phyloP scores from a whole-genome alignment of 495 filamentous ascomycete species.

The Aspergillus cavernicola region DNA sequence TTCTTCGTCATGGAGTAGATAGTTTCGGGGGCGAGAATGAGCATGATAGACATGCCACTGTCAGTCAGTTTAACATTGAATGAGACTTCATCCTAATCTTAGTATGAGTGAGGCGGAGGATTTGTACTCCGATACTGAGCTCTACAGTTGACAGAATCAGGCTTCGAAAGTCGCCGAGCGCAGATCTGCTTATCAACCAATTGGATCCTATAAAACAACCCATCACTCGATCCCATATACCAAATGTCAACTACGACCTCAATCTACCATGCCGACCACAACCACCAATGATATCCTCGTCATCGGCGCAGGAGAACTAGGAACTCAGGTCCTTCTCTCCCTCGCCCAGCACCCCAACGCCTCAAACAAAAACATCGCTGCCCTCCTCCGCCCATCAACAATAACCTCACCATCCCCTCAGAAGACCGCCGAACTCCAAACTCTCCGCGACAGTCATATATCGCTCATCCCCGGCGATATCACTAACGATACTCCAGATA shows the following conservation, averaged over 20 bases:
- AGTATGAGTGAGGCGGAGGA: too few species aligned
- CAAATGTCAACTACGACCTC: too few species aligned
- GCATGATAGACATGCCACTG: too few species aligned
- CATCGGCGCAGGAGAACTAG: constrained; percentile 61
- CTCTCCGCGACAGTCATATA: constrained; percentile 33
- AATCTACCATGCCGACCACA: too few species aligned
- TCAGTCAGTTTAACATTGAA: too few species aligned
- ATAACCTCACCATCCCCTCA: constrained; percentile 30
- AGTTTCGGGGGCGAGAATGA: too few species aligned
- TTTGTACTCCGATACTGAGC: too few species aligned
- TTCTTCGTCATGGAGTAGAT: too few species aligned
- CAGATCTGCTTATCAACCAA: background rate
- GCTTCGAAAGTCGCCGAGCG: background rate
- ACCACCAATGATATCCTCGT: constrained; percentile 44
- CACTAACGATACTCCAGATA: constrained; percentile 24
- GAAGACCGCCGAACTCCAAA: constrained; percentile 24
- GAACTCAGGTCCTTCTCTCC: constrained; percentile 47
- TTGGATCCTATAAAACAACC: background rate
- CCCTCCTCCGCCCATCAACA: constrained; percentile 48
- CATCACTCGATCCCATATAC: too few species aligned
- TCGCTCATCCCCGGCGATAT: constrained; percentile 47
- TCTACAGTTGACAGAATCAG: too few species aligned
- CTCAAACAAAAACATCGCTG: constrained; percentile 31
- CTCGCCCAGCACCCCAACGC: constrained; percentile 39
- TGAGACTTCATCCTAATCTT: too few species aligned